Evolutionary conservation across 345 rosid species (phyloP).

Genomic region (Pseudoturritis turrita): DNA sequence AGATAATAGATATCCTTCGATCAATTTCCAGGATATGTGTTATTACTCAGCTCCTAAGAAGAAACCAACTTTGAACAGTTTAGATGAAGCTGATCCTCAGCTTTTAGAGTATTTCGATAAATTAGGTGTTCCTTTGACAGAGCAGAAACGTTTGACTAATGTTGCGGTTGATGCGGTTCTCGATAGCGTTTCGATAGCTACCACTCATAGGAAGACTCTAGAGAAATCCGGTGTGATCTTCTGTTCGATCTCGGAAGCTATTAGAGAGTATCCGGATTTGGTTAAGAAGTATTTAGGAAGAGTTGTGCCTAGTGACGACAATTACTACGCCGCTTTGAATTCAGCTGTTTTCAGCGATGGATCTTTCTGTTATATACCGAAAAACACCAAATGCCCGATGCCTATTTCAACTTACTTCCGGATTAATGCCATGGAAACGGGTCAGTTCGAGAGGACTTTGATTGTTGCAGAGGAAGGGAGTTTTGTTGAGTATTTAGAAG

Average conservation of each 20-base stretch:
- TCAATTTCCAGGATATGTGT: slow-evolving; percentile 80
- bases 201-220: slow-evolving; percentile 73
- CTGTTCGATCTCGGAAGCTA: slow-evolving; percentile 86
- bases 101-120: slow-evolving; percentile 69
- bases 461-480: slow-evolving; percentile 91
- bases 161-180: slow-evolving; percentile 93
- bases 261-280: slow-evolving; percentile 70
- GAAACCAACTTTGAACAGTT: slow-evolving; percentile 72
- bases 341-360: slow-evolving; percentile 96
- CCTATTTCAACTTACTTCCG: slow-evolving; percentile 88
- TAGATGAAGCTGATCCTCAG: slow-evolving; percentile 90
- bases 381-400: slow-evolving; percentile 83
- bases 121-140: slow-evolving; percentile 67
- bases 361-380: slow-evolving; percentile 75
- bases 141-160: slow-evolving; percentile 70
- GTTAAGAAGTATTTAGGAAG: slow-evolving; percentile 77
- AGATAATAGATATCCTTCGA: slow-evolving; percentile 61
- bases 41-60: slow-evolving; percentile 89
- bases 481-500: slow-evolving; percentile 91
- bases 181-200: slow-evolving; percentile 88
- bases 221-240: slow-evolving; percentile 81
- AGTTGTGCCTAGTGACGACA: slow-evolving; percentile 86
- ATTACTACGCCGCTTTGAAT: slow-evolving; percentile 80
- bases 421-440: slow-evolving; percentile 85
- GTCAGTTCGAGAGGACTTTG: slow-evolving; percentile 97